Evolutionary conservation across 2,329 filamentous ascomycete species (phyloP), one percentile per base, ranked within the genome.

Genomic region (Aquanectria penicillioides): DNA sequence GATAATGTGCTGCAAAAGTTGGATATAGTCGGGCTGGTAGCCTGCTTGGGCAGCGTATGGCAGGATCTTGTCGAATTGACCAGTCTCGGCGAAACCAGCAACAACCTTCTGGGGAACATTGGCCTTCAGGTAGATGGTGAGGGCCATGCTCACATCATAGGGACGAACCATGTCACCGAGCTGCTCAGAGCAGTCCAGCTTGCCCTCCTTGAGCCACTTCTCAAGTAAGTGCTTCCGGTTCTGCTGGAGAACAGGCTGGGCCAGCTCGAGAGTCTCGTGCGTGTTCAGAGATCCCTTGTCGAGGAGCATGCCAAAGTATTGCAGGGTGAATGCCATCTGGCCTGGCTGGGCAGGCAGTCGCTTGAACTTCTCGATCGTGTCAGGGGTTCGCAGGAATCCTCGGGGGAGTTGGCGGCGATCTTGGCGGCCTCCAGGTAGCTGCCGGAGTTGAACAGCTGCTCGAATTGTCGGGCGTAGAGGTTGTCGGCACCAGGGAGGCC

Each of bases 331-430:
- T 1, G 95, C 97, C 80, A 99, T 92, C 75, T 96, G 91, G 38
- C 93, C 92, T 28, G 89, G 89, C 67, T 91, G 87, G 61, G 89
- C 86, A 12, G 93, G 92, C 13, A 96, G 83, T 54, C 86, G 87
- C 86, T 98, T 98, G 81, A 99, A 96, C 69, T 91, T 89, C 79
- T 97, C 94, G 74, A 99, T 98, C 6, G 95, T 99, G 72, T 97
- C 92, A 18, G 92, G 85, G 2, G 94, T 98, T 66, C 95, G 92
- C 53, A 99, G 83, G 82, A 99, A 99, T 43, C 95, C 95, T 58
- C 94, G 89, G 3, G 95, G 95, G 95, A 99, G 82, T 96, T 97
- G 47, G 95, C 96, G 38, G 95, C 96, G 69, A 97, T 90, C 83
- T 97, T 97, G 47, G 95, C 95, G 58, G 95, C 95, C 72, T 95